Base-by-base conservation (phyloP, 2,329 filamentous ascomycete species). In the Fusarium oxysporum region DNA sequence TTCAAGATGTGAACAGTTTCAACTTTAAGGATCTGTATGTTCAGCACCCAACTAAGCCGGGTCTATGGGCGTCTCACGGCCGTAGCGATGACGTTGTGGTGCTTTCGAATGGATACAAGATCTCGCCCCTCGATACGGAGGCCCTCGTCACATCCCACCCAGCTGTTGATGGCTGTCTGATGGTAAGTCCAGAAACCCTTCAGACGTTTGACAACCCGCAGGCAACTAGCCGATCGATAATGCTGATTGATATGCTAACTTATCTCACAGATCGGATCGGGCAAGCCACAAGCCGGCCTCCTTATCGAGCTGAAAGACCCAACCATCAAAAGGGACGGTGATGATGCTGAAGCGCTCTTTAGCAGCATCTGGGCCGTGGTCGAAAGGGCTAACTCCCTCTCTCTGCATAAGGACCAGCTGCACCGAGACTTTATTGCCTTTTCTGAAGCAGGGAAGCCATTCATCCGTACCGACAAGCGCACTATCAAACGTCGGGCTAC, bases 281-380 rank as follows among this genome's bases (percentile, higher is more conserved):
- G 78, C n/a, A 74, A 74, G 45, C 72, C 74, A 3, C 72, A 79
- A 41, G 78, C 79, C 0, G 78, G 73, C 8, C 62, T 80, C 4
- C 74, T 80, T 6, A 73, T 79, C 17, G 78, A 80, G 62, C 28
- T 77, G 16, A 79, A 77, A 45, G 77, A 77, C 23, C 70, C 69
- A 6, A 53, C 62, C 1, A 32, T 25, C 8, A 77, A 72, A 16
- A 72, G 48, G 5, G 68, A 79, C 1, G 70, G 72, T 11, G 67
- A 50, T 32, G 45, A 50, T 13, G 45, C 45, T 6, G 45, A 50
- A 50, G 21, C 45, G 6, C 45, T 83, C 4, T 66, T 87, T 6
- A 81, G 87, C 10, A 79, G 79, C 45, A 81, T 88, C 8, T 87
- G 85, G 86, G 78, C 80, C 0, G 77, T 73, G 0, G 80, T 88